A percentile compares a stretch with the other conserved stretches of the same genome.
phyloP scores from a whole-genome alignment of 2,329 filamentous ascomycete species.

The Acephala macrosclerotiorum region DNA sequence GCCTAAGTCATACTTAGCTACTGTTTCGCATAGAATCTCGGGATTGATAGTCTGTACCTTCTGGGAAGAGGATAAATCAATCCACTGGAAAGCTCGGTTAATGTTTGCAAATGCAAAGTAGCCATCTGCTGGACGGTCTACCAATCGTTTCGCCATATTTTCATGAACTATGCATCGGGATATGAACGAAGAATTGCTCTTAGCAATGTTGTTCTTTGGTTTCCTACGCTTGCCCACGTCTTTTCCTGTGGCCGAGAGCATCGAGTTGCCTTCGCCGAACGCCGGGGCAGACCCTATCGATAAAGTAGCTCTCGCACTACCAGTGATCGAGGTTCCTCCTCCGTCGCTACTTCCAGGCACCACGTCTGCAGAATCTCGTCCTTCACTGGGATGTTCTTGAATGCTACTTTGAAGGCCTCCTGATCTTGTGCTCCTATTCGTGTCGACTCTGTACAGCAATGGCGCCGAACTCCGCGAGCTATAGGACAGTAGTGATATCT shows the following conservation, averaged over 20 bases:
- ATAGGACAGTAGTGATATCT: slow-evolving; percentile 72
- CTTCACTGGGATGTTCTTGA: slow-evolving; percentile 68
- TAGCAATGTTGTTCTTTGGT: slow-evolving; percentile 97
- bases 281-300: slow-evolving; percentile 60
- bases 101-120: slow-evolving; percentile 94
- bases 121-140: slow-evolving; percentile 79
- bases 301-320: slow-evolving; percentile 43
- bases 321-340: slow-evolving; percentile 59
- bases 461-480: slow-evolving; percentile 49
- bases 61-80: slow-evolving; percentile 80
- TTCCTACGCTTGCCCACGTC: slow-evolving; percentile 85
- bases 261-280: slow-evolving; percentile 87
- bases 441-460: slow-evolving; percentile 61
- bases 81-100: slow-evolving; percentile 94
- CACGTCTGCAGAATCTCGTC: slow-evolving; percentile 65
- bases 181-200: slow-evolving; percentile 98
- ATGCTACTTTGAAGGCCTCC: slow-evolving; percentile 57
- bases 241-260: slow-evolving; percentile 70
- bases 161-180: slow-evolving; percentile 96
- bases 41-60: slow-evolving; percentile 57
- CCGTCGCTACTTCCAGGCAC: slow-evolving; percentile 64
- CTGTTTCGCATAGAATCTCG: background rate
- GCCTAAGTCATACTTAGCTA: slow-evolving; percentile 58
- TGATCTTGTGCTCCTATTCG: slow-evolving; percentile 57
- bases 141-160: slow-evolving; percentile 76